A percentile compares a stretch with the other conserved stretches of the same genome.
These are phyloP conservation scores for Akanthomyces muscarius DNA, from an alignment of 2,329 filamentous ascomycete genomes.

Conservation along the genomic window DNA sequence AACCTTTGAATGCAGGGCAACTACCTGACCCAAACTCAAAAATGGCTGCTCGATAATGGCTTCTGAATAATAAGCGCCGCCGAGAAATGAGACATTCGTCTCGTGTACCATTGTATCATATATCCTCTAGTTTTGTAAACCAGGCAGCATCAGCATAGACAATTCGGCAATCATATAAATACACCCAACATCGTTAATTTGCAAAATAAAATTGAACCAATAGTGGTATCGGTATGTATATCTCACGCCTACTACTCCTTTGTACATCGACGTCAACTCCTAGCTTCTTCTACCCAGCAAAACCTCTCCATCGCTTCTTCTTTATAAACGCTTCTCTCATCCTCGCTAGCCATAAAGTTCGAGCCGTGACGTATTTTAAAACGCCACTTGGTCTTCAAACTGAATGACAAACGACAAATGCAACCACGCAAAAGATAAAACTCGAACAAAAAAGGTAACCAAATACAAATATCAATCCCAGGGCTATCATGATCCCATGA, in stretches of 20 bases:
- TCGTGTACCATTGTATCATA: slow-evolving; percentile 12
- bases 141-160: slow-evolving; percentile 12
- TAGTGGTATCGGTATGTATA: slow-evolving; percentile 27
- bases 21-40: slow-evolving; percentile 26
- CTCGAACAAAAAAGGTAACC: background rate
- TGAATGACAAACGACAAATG: slow-evolving; percentile 9
- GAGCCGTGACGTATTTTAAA: background rate
- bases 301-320: slow-evolving; percentile 14
- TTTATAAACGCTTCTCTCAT: slow-evolving; percentile 18
- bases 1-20: slow-evolving; percentile 30
- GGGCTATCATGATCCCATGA: slow-evolving; percentile 11
- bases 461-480: slow-evolving; percentile 11
- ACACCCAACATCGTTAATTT: slow-evolving; percentile 1
- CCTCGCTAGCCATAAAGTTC: background rate
- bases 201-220: background rate
- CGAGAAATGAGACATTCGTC: background rate
- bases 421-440: background rate
- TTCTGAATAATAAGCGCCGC: slow-evolving; percentile 27
- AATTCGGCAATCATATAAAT: slow-evolving; percentile 17
- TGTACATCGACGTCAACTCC: slow-evolving; percentile 22
- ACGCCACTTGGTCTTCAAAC: background rate
- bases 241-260: slow-evolving; percentile 22
- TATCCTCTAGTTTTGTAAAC: background rate
- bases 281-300: slow-evolving; percentile 7
- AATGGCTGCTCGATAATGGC: slow-evolving; percentile 33